Base-by-base conservation (phyloP, 495 filamentous ascomycete species). In the Chaetomium tenue region DNA sequence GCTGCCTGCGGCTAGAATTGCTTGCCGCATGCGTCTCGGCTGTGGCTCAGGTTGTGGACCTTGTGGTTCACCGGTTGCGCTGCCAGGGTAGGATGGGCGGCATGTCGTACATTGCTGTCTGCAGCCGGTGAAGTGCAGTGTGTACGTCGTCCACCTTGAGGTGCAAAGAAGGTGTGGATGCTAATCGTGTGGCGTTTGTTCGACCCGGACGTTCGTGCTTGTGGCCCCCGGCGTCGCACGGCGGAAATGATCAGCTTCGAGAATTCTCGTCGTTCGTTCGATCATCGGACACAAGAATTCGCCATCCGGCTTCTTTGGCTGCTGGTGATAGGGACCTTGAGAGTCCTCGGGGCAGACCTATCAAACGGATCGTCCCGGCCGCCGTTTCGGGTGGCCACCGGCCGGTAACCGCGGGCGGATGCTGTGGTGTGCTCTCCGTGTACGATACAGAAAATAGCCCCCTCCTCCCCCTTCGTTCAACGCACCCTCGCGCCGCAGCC, bases 121-220 rank as follows among this genome's bases (percentile, higher is more conserved):
- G 61, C 61, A 63, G 61, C 61, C 61, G 61, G 61, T 63, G 61
- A 63, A 42, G 40, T 22, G 25, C 60, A 39, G 18, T 44, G 20
- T 9, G 18, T 23, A 37, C 39, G 28, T 28, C 23, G 48, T 28
- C 48, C 30, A 42, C 47, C 42, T 25, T n/a, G n/a, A n/a, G n/a
- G n/a, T n/a, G n/a, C n/a, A n/a, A n/a, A 28, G 37, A 18, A 12
- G 37, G 5, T 44, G 47, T 16, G 42, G 13, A 3, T 59, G 20
- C 23, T n/a, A 9, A 25, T 13, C 23, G 15, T 12, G 33, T 33
- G 12, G 23, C 55, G 22, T 15, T 15, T 46, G 23, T 58, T 28
- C 56, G 26, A 58, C 40, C 39, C 37, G 40, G 39, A 37, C 47
- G 46, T 50, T 51, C 46, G 25, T 22, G 58, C 28, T 26, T n/a